These are phyloP conservation scores for Diaporthe longicolla DNA, from an alignment of 2,329 filamentous ascomycete genomes.

Conservation along the genomic window DNA sequence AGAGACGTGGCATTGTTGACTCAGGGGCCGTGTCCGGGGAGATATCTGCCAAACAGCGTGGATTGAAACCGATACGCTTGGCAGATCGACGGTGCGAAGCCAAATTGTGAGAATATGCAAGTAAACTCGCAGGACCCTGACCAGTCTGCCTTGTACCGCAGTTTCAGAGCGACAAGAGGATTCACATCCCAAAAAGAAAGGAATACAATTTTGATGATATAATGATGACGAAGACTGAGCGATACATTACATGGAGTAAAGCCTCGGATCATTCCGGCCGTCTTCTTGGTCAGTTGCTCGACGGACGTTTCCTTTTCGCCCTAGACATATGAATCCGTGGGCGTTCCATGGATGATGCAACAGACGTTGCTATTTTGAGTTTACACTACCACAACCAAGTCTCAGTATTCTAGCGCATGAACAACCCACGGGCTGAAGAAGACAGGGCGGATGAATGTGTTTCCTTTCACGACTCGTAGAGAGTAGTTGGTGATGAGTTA, in stretches of 20 bases:
- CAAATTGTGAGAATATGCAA: background rate
- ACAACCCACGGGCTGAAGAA: background rate
- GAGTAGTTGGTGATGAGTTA: background rate
- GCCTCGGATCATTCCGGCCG: background rate
- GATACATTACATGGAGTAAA: background rate
- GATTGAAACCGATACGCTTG: background rate
- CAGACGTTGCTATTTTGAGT: background rate
- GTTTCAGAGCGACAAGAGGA: no score
- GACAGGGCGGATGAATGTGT: background rate
- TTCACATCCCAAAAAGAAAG: background rate
- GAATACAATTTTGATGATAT: background rate
- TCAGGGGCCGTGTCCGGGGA: background rate
- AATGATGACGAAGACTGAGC: background rate
- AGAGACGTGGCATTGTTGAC: conserved; percentile 2
- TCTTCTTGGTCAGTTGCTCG: background rate
- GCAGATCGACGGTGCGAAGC: background rate
- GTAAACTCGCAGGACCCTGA: background rate
- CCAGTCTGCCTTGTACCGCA: background rate
- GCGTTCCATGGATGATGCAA: conserved; percentile 1
- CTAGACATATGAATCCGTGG: background rate
- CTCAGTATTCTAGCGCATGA: background rate
- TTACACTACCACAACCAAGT: background rate
- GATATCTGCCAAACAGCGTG: background rate
- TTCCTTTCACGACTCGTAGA: conserved; percentile 4
- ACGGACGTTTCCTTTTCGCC: background rate